Conservation (phyloP, 2,329 filamentous ascomycete genomes). For the Ophiostoma piceae region DNA sequence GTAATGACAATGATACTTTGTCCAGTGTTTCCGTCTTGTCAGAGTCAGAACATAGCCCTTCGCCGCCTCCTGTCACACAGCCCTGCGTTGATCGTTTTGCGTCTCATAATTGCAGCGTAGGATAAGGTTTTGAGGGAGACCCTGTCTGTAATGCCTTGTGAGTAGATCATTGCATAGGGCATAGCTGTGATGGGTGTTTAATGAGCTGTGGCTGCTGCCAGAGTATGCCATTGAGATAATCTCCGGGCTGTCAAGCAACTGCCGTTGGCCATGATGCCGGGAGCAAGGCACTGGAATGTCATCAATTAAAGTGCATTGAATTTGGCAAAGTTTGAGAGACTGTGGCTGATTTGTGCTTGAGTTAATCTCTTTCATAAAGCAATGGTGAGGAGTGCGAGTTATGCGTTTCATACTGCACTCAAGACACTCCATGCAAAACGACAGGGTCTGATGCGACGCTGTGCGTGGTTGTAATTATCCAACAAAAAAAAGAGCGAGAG, state of each 20-base stretch:
- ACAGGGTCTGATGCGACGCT: not conserved
- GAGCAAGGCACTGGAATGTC: not conserved
- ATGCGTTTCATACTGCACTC: conserved; percentile 1
- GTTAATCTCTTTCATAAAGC: not conserved
- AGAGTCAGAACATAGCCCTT: not conserved
- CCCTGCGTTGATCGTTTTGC: not conserved
- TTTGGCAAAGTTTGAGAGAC: too few relatives aligned
- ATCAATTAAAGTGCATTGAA: not conserved
- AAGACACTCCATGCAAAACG: not conserved
- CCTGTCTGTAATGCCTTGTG: not conserved
- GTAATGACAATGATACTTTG: too few relatives aligned
- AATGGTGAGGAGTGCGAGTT: not conserved
- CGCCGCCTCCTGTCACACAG: not conserved
- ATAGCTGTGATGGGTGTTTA: too few relatives aligned
- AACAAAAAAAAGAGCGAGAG: not conserved
- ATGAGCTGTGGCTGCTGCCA: not conserved
- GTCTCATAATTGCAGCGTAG: not conserved
- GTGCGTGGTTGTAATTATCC: not conserved
- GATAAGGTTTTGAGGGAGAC: not conserved
- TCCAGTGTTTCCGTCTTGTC: not conserved
- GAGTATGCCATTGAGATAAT: not conserved
- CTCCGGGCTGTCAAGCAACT: not conserved
- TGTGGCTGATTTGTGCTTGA: not conserved
- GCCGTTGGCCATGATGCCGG: not conserved
- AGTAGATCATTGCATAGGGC: not conserved